Base-by-base conservation (phyloP, 1,284 basidiomycete genomes). In the Tilletia caries region DNA sequence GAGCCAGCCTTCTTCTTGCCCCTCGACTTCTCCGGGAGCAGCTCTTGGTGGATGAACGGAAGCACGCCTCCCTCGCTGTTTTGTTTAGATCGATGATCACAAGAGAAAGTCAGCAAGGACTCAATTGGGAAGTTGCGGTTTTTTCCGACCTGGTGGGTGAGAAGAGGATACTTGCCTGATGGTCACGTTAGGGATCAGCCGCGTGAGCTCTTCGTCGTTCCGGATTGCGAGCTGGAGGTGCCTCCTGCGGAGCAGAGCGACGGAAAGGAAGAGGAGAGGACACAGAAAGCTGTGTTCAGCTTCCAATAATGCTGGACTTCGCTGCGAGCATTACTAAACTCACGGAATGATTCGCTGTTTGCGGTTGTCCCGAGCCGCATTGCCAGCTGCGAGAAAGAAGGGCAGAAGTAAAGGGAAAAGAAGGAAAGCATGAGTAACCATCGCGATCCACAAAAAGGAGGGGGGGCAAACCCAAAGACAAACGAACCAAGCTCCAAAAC, bases 141-240 rank as follows among this genome's bases (percentile, higher is more conserved):
- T n/a, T n/a, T n/a, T n/a, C n/a, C n/a, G n/a, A n/a, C n/a, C 43
- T 44, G 48, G 48, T 8, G 48, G 48, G 6, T 41, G 37, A 41
- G 37, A 41, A 13, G 37, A 13, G 13, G 37, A 41, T 86, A 91
- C 91, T 71, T 92, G 91, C n/a, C 87, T 86, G 71, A 88, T 88
- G 48, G 87, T 87, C 58, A 86, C 87, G 68, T 85, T 83, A 3
- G 41, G 41, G 72, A 87, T 86, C 69, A 88, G 80, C 46, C 85
- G 81, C 79, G 87, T 85, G 10, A 95, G 88, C 81, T 92, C 95
- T 83, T 97, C 94, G 84, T 98, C 95, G 66, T 95, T 94, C 73
- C 95, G 91, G 77, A 98, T 97, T 37, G 95, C 93, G 33, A 94
- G 88, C 84, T 94, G 92, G 77, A 95, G 84, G 85, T 95, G 93